These are phyloP conservation scores for Scedosporium dehoogii DNA, from an alignment of 2,329 filamentous ascomycete genomes.

Conservation along the genomic window DNA sequence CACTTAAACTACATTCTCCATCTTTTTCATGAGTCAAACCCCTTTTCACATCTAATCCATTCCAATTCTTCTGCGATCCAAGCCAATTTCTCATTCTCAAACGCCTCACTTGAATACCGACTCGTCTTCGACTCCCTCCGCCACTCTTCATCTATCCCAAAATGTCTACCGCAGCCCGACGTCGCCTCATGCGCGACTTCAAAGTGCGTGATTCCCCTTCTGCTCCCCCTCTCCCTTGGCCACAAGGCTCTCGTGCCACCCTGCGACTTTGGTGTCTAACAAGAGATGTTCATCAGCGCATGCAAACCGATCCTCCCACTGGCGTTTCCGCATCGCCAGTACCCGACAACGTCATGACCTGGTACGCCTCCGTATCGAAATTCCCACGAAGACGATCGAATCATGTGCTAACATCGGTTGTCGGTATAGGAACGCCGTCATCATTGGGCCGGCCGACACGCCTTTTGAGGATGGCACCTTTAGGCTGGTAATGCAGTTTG, in stretches of 20 bases:
- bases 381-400: neutral
- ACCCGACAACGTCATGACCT: constrained; percentile 95
- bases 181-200: constrained; percentile 98
- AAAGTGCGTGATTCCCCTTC: constrained; percentile 55
- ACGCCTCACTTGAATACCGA: no score
- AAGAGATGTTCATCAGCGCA: constrained; percentile 53
- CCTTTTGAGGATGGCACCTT: constrained; percentile 98
- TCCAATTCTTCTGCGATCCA: no score
- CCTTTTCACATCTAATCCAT: no score
- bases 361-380: constrained; percentile 42
- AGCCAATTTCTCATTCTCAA: no score
- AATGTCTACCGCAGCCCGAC: constrained; percentile 85
- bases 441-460: constrained; percentile 92
- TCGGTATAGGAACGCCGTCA: constrained; percentile 80
- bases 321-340: constrained; percentile 94
- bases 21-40: no score
- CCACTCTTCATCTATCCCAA: constrained; percentile 9
- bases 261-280: neutral
- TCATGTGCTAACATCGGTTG: constrained; percentile 12
- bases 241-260: neutral
- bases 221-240: constrained; percentile 3
- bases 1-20: no score
- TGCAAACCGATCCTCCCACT: constrained; percentile 97
- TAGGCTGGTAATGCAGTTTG: constrained; percentile 95
- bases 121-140: neutral